Evolutionary conservation across 352 stramenopile species (phyloP).

Genomic region (Phytophthora pistaciae): DNA sequence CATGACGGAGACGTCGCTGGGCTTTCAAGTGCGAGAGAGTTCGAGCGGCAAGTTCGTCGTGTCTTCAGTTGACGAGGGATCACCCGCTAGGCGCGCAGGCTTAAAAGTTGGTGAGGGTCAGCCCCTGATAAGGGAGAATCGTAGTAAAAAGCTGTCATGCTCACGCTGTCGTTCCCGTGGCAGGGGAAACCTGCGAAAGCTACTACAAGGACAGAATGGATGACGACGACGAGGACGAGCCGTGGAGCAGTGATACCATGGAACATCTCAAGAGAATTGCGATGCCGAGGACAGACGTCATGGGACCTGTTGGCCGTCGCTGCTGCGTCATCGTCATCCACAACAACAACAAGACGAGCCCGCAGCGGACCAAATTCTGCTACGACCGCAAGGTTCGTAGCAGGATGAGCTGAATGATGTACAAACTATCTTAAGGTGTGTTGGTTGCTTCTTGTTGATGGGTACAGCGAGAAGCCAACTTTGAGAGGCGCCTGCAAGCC

Average conservation of each 20-base stretch:
- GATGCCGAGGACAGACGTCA: not conserved
- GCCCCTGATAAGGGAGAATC: too few species aligned
- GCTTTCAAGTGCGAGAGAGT: not conserved
- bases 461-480: not conserved
- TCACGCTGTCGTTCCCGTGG: not conserved
- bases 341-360: not conserved
- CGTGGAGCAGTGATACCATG: not conserved
- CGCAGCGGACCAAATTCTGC: not conserved
- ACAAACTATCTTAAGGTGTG: not conserved
- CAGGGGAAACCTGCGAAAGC: not conserved
- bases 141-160: not conserved
- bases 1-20: not conserved
- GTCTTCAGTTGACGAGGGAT: not conserved
- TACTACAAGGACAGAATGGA: conserved; percentile 12
- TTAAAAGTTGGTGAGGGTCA: not conserved
- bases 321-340: not conserved
- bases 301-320: not conserved
- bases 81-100: not conserved
- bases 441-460: not conserved
- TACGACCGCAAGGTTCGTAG: conserved; percentile 1
- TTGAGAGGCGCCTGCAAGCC: not conserved
- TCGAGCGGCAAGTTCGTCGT: conserved; percentile 1
- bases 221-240: not conserved
- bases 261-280: not conserved
- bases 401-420: not conserved